These are phyloP conservation scores for Xylaria sp. DNA, from an alignment of 2,329 filamentous ascomycete genomes.

Conservation along the genomic window DNA sequence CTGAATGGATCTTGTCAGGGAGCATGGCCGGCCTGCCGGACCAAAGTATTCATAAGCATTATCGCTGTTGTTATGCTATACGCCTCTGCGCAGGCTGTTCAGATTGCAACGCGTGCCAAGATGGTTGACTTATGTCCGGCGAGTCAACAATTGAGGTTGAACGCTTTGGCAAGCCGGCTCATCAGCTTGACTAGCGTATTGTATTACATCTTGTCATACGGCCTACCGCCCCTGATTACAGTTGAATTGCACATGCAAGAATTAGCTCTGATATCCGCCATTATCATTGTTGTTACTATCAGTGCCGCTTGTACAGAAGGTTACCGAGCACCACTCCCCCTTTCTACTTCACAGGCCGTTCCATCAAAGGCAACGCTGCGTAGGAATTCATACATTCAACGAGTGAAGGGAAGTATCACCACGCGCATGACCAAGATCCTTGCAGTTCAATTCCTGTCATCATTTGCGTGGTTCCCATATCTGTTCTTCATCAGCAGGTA, in stretches of 20 bases:
- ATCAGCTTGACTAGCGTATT: constrained; percentile 13
- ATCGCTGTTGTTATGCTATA: constrained; percentile 9
- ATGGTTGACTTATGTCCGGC: constrained; percentile 7
- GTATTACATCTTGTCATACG: constrained; percentile 11
- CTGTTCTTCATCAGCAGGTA: constrained; percentile 16
- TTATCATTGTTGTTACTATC: constrained; percentile 6
- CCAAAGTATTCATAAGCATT: not conserved
- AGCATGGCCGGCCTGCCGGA: not conserved
- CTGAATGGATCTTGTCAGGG: not conserved
- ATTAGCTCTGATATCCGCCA: constrained; percentile 4
- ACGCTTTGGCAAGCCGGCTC: constrained; percentile 7
- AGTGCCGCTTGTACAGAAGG: not conserved
- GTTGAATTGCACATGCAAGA: constrained; percentile 14
- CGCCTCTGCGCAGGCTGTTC: constrained; percentile 7
- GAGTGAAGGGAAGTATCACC: not conserved
- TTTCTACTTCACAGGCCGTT: not conserved
- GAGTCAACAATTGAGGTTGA: constrained; percentile 2
- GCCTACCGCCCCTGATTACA: not conserved
- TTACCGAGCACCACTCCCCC: not conserved
- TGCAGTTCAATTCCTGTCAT: not conserved
- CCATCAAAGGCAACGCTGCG: not conserved
- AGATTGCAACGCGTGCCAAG: constrained; percentile 2
- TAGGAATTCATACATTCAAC: not conserved
- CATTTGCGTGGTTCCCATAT: constrained; percentile 15
- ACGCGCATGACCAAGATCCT: constrained; percentile 1